phyloP scores from a whole-genome alignment of 2,329 filamentous ascomycete species.

The Lachnellula hyalina region DNA sequence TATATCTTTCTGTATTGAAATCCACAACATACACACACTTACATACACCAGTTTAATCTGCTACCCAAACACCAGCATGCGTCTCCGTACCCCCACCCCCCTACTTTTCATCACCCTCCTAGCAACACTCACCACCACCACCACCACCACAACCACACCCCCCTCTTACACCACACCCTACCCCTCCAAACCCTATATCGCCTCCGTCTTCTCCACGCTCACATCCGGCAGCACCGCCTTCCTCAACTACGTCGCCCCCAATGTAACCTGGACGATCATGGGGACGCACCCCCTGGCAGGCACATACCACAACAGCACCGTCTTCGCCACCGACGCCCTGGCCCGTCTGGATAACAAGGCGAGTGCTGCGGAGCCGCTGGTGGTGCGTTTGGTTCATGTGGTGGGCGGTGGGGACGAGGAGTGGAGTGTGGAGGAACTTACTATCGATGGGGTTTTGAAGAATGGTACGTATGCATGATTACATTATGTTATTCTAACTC shows the following conservation, averaged over 20 bases:
- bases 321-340: not conserved
- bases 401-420: not conserved
- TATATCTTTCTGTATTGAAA: too few species aligned
- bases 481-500: too few species aligned
- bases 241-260: not conserved
- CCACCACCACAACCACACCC: too few species aligned
- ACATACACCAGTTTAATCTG: too few species aligned
- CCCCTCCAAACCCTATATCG: not conserved
- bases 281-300: not conserved
- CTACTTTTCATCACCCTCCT: too few species aligned
- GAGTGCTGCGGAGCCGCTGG: not conserved
- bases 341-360: not conserved
- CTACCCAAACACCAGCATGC: too few species aligned
- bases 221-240: not conserved
- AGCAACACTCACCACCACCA: too few species aligned
- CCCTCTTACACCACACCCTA: not conserved
- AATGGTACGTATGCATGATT: not conserved
- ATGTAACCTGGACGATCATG: not conserved
- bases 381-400: not conserved
- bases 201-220: not conserved
- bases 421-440: not conserved
- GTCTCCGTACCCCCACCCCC: too few species aligned
- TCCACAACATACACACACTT: too few species aligned
- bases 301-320: not conserved
- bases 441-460: not conserved